phyloP scores from a whole-genome alignment of 2,329 filamentous ascomycete genomes.

The Aspergillus alliaceus region DNA sequence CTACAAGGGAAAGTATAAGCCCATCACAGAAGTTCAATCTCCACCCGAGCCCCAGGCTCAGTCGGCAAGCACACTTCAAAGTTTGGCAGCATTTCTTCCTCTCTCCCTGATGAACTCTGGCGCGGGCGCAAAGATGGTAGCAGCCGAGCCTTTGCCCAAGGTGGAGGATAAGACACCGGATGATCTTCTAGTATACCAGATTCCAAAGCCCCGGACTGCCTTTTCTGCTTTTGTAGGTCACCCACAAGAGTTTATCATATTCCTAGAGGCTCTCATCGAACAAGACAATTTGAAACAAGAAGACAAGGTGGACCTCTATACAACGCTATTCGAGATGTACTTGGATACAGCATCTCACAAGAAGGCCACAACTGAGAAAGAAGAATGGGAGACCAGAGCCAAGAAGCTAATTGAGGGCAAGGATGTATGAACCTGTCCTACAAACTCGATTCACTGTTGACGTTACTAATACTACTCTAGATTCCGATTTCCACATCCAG shows the following conservation, averaged over 20 bases:
- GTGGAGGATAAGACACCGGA: slow-evolving; percentile 31
- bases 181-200: slow-evolving; percentile 63
- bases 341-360: slow-evolving; percentile 80
- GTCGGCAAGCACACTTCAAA: slow-evolving; percentile 76
- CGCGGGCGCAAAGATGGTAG: slow-evolving; percentile 41
- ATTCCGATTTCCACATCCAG: slow-evolving; percentile 90
- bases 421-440: slow-evolving; percentile 50
- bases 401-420: slow-evolving; percentile 82
- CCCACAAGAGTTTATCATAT: slow-evolving; percentile 84
- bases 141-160: slow-evolving; percentile 26
- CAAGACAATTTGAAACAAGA: slow-evolving; percentile 69
- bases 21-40: slow-evolving; percentile 63
- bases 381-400: slow-evolving; percentile 86
- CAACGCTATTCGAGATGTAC: slow-evolving; percentile 97
- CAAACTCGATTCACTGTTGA: neutral
- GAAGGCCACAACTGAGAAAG: slow-evolving; percentile 64
- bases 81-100: slow-evolving; percentile 78
- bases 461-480: slow-evolving; percentile 29
- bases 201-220: slow-evolving; percentile 80
- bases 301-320: slow-evolving; percentile 84
- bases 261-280: slow-evolving; percentile 82
- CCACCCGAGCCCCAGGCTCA: slow-evolving; percentile 47
- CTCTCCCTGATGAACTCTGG: slow-evolving; percentile 78
- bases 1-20: slow-evolving; percentile 81
- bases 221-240: slow-evolving; percentile 98